Conservation (phyloP, 2,329 filamentous ascomycete species). For the Onygena corvina region DNA sequence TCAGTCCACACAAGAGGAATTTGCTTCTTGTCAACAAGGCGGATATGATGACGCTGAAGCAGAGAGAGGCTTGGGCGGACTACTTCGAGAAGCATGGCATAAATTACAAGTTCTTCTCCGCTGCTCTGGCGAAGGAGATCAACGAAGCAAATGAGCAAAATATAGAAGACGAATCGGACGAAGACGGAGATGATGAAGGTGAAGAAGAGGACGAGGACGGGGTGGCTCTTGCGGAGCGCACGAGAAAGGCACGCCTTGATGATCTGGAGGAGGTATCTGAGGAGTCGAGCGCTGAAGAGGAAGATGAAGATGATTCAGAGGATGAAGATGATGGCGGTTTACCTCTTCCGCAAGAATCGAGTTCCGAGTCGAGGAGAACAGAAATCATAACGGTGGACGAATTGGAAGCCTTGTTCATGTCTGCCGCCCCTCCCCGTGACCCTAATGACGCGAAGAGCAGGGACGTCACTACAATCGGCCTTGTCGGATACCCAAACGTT, state of each 20-base stretch:
- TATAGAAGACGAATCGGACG: slow-evolving; percentile 35
- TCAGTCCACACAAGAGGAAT: slow-evolving; percentile 79
- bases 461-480: slow-evolving; percentile 61
- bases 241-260: background rate
- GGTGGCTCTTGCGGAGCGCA: background rate
- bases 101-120: slow-evolving; percentile 93
- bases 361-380: slow-evolving; percentile 41
- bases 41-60: slow-evolving; percentile 89
- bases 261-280: slow-evolving; percentile 14
- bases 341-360: slow-evolving; percentile 18
- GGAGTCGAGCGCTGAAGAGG: background rate
- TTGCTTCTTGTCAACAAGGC: slow-evolving; percentile 93
- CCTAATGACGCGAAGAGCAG: slow-evolving; percentile 31
- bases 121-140: slow-evolving; percentile 75
- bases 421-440: slow-evolving; percentile 52
- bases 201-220: slow-evolving; percentile 20
- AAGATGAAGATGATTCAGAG: slow-evolving; percentile 24
- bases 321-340: slow-evolving; percentile 23
- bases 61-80: slow-evolving; percentile 72
- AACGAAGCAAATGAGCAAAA: slow-evolving; percentile 57
- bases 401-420: slow-evolving; percentile 74
- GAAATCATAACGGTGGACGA: slow-evolving; percentile 87
- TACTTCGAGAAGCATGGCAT: slow-evolving; percentile 73
- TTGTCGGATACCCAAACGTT: slow-evolving; percentile 97
- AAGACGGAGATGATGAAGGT: slow-evolving; percentile 30